Percentiles rank a stretch among this genome's conserved stretches.
phyloP scores from a whole-genome alignment of 2,329 filamentous ascomycete genomes.

The Aureobasidium sp. region DNA sequence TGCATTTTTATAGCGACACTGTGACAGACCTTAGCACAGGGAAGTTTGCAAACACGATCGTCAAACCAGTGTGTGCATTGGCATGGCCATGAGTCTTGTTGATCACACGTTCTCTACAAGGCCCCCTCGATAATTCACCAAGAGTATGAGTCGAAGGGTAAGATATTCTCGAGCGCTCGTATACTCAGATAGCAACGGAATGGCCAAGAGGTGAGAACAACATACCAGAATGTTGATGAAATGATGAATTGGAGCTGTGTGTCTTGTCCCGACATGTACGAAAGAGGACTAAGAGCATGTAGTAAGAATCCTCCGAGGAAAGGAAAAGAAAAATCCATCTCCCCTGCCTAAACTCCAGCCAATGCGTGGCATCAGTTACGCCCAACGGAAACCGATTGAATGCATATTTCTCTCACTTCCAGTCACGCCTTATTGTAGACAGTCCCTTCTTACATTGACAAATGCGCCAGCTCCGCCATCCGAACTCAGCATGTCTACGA shows the following conservation, averaged over 20 bases:
- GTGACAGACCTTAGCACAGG: too few relatives aligned
- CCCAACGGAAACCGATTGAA: not conserved
- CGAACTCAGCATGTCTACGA: slow-evolving; percentile 63
- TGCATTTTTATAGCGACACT: too few relatives aligned
- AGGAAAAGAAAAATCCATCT: not conserved
- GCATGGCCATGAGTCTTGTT: too few relatives aligned
- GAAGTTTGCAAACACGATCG: too few relatives aligned
- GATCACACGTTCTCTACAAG: too few relatives aligned
- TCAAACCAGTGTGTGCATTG: too few relatives aligned
- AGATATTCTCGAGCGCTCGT: not conserved
- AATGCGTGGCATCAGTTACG: not conserved
- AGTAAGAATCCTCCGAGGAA: not conserved
- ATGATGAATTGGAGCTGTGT: not conserved
- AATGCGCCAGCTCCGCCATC: slow-evolving; percentile 77
- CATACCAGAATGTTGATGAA: not conserved
- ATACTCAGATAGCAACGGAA: not conserved
- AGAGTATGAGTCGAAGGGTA: not conserved
- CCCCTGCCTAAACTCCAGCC: not conserved
- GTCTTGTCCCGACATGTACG: not conserved
- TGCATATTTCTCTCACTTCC: not conserved
- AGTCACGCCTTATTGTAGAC: not conserved
- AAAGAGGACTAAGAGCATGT: not conserved
- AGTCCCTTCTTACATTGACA: slow-evolving; percentile 50
- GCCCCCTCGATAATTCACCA: not conserved
- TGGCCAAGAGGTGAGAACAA: not conserved